Conservation (phyloP, 148 eudicot species). For the Rheum nobile region DNA sequence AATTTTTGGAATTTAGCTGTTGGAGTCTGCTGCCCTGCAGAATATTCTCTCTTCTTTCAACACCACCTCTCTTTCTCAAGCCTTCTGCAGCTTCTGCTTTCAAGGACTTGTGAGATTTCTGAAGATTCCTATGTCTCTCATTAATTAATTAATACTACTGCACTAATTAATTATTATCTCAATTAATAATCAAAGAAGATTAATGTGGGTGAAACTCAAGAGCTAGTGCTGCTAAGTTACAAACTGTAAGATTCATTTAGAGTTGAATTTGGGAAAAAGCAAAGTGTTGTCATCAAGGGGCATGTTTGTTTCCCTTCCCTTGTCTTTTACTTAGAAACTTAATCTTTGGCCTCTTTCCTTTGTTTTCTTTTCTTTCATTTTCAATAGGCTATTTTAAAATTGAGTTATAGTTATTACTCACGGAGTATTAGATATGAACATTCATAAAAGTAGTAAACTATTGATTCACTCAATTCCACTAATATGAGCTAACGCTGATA, state of each 20-base stretch:
- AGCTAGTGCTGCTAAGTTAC: constrained; percentile 7
- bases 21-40: constrained; percentile 43
- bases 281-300: background rate
- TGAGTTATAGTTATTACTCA: background rate
- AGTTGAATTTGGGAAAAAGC: background rate
- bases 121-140: background rate
- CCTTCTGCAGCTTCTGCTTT: background rate
- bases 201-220: background rate
- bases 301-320: constrained; percentile 22
- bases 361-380: background rate
- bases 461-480: background rate
- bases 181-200: background rate
- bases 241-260: background rate
- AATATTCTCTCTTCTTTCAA: constrained; percentile 62
- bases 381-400: background rate
- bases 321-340: constrained; percentile 34
- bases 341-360: background rate
- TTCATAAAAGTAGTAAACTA: background rate
- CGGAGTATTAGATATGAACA: background rate
- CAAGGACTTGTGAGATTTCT: constrained; percentile 3
- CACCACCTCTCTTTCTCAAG: constrained; percentile 22
- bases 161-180: background rate
- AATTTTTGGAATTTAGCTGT: constrained; percentile 65
- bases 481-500: background rate
- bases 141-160: background rate